These are phyloP conservation scores for Ciborinia camelliae DNA, from an alignment of 2,329 filamentous ascomycete species.

Conservation along the genomic window DNA sequence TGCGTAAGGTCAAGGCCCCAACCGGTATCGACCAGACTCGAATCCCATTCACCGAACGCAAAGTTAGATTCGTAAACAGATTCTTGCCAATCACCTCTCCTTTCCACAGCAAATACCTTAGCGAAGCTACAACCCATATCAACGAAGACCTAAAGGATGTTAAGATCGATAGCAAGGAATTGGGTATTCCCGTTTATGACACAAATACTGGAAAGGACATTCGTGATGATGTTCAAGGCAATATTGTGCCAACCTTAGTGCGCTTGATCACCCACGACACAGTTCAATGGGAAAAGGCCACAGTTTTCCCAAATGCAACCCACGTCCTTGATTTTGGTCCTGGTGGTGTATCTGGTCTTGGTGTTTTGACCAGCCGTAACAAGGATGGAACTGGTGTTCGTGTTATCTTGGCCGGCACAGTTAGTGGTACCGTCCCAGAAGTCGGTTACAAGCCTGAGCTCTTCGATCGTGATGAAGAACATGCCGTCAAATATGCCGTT, in stretches of 20 bases:
- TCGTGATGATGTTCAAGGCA: constrained; percentile 63
- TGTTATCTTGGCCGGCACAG: constrained; percentile 90
- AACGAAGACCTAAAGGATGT: constrained; percentile 84
- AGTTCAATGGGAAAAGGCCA: constrained; percentile 95
- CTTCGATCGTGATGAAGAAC: constrained; percentile 92
- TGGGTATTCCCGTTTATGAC: constrained; percentile 85
- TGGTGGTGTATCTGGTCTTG: constrained; percentile 92
- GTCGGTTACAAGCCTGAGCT: constrained; percentile 97
- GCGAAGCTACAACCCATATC: constrained; percentile 76
- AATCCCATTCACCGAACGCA: constrained; percentile 91
- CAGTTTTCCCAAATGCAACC: constrained; percentile 83
- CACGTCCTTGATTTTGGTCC: constrained; percentile 97
- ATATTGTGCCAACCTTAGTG: constrained; percentile 81
- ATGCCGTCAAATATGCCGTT: constrained; percentile 89
- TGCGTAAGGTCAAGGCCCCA: constrained; percentile 94
- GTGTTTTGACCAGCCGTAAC: constrained; percentile 95
- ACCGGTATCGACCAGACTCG: constrained; percentile 96
- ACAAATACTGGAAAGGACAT: constrained; percentile 87
- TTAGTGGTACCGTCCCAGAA: constrained; percentile 84
- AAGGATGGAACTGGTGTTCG: constrained; percentile 98
- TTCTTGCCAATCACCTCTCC: constrained; percentile 97
- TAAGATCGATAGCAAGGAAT: constrained; percentile 65
- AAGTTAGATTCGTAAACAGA: constrained; percentile 92
- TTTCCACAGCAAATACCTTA: constrained; percentile 95
- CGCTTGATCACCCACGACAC: constrained; percentile 92